Evolutionary conservation across 78 protist genomes (phyloP), one percentile per base, ranked within the genome.

Genomic region (Dictyostelium brefeldianum): DNA sequence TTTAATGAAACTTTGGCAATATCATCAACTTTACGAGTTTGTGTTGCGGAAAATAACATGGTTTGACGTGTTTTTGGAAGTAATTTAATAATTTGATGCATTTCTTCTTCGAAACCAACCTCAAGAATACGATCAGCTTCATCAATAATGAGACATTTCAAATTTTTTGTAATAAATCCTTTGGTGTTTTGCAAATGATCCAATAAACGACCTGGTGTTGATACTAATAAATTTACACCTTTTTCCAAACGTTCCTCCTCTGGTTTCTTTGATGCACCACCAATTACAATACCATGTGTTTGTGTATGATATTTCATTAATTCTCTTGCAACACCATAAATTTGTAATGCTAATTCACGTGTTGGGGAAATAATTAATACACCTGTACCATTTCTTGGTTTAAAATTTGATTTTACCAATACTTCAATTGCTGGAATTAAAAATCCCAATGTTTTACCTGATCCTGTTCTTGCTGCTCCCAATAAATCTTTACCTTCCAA

Each of bases 181-280:
- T 31, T 51, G 27, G 99, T 98, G 94, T 90, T 97, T 94, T 96
- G 87, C 10, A 92, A 43, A 81, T 99, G 99, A 65, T 99, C 99
- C 56, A 99, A 96, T 36, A 99, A 96, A 15, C 99, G 97, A 18
- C 99, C 99, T 22, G 99, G 99, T 8, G 99, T 99, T 18, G 99
- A 97, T 0, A 99, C 95, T 11, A 99, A 29, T 25, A 99, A 85
- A 89, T 96, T 97, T 59, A 97, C 98, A n/a, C 99, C 99, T 81
- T 96, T 96, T 46, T 20, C 80, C 20, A 99, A 97, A 81, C 95
- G 94, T 53, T 89, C 95, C 1, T 79, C 98, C 80, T 99, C 99
- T 1, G 92, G 85, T 36, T 89, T 80, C 56, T 91, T 78, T 94
- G 96, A 95, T 31, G 97, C 89, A 31, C 99, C 99, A 12, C 99